Base-by-base conservation (phyloP, 768 basidiomycete species). In the Boletus subparvulus region DNA sequence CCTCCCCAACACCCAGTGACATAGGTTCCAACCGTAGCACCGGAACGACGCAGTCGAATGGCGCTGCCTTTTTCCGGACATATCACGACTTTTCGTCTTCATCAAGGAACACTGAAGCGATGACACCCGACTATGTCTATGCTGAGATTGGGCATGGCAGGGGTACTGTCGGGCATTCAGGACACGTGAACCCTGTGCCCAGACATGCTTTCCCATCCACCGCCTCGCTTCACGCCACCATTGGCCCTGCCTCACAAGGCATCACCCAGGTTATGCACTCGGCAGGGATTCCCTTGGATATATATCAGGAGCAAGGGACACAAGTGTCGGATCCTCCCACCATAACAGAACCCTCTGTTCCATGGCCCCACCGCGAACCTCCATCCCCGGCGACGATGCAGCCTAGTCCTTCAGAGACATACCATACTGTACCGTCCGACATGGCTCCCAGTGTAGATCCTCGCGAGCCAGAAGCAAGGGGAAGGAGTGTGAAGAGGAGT, bases 81-180 rank as follows among this genome's bases (percentile, higher is more conserved):
- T 85, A 84, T 63, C 78, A 83, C 40, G 80, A 80, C 26, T 62
- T 74, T 11, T 67, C 65, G 16, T 64, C 74, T n/a, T 72, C 77
- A 0, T 73, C 77, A 40, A 69, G 76, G 50, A 75, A 75, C 61
- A 78, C 78, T 57, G 85, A 86, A 42, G 79, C 82, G 17, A 71
- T 84, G 67, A 90, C 87, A 16, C 88, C 87, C 24, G 89, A 90
- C 63, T 78, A 88, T 49, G 79, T 86, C 61, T 89, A 80, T 59
- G 87, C 88, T 6, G 90, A 92, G 67, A 86, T 89, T 56, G 88
- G 87, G 3, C 88, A 89, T 65, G 87, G 87, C 4, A 79, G 86
- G 30, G 87, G 86, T 6, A 73, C 79, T 19, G 62, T 47, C 9
- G 58, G 59, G 24, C 65, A 58, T 41, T 55, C 60, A 28, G 62